A percentile compares a stretch with the other conserved stretches of the same genome.
These are phyloP conservation scores for Oryza punctata DNA, from an alignment of 176 grass and related monocot genomes.

Conservation along the genomic window DNA sequence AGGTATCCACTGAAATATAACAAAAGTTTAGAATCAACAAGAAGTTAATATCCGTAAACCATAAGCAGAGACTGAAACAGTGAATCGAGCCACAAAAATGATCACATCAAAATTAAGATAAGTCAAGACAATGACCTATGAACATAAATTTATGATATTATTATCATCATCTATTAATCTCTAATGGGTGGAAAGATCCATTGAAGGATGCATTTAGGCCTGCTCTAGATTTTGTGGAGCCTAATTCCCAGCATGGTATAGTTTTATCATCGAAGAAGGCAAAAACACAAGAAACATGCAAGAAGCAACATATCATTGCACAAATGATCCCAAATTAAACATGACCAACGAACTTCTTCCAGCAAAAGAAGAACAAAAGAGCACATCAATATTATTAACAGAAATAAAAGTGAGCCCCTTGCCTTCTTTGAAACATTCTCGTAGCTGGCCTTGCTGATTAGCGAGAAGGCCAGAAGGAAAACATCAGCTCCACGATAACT, in stretches of 20 bases:
- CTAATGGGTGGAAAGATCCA: neutral
- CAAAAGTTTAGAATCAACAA: conserved; percentile 26
- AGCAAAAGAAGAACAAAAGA: neutral
- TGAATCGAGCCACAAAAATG: neutral
- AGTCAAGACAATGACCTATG: neutral
- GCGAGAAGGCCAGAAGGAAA: conserved; percentile 81
- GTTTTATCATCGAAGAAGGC: neutral
- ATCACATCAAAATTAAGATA: neutral
- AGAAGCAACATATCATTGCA: neutral
- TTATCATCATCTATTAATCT: neutral
- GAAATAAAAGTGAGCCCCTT: conserved; percentile 34
- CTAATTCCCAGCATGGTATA: neutral
- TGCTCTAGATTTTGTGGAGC: neutral
- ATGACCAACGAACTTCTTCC: neutral
- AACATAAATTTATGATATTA: neutral
- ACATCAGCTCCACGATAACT: conserved; percentile 82
- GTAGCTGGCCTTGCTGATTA: conserved; percentile 82
- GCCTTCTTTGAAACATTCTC: conserved; percentile 85
- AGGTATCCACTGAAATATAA: conserved; percentile 79
- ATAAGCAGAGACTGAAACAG: neutral
- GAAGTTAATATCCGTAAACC: neutral
- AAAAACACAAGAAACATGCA: conserved; percentile 8
- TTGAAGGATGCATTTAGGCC: neutral
- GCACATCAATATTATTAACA: conserved; percentile 16
- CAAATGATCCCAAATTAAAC: conserved; percentile 13